These are phyloP conservation scores for Psilocybe cubensis DNA, from an alignment of 768 basidiomycete species.

Conservation along the genomic window DNA sequence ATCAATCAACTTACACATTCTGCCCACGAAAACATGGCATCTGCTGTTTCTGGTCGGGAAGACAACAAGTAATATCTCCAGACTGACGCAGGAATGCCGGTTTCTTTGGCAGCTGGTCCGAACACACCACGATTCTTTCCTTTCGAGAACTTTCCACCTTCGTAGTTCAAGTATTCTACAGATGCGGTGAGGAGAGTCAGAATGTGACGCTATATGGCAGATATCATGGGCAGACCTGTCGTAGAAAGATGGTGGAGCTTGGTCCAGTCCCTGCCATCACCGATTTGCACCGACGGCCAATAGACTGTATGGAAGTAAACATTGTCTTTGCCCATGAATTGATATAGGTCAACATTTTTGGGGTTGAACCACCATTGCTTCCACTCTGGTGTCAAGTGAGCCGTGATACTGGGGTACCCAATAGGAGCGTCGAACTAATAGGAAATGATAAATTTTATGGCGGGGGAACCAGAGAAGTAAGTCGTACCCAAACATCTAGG, in stretches of 20 bases:
- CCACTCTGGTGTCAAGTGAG: slow-evolving; percentile 94
- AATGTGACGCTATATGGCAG: neutral
- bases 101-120: slow-evolving; percentile 91
- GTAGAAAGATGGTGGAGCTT: slow-evolving; percentile 92
- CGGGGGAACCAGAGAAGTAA: neutral
- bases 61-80: slow-evolving; percentile 97
- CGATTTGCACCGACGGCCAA: slow-evolving; percentile 89
- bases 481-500: slow-evolving; percentile 90
- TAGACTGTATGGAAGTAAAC: slow-evolving; percentile 98
- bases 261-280: slow-evolving; percentile 92
- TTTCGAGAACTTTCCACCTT: slow-evolving; percentile 99
- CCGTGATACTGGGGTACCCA: slow-evolving; percentile 97
- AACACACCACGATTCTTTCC: slow-evolving; percentile 97
- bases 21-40: slow-evolving; percentile 96
- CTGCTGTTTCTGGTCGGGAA: slow-evolving; percentile 90
- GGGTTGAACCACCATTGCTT: slow-evolving; percentile 96
- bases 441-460: slow-evolving; percentile 13
- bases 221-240: slow-evolving; percentile 63
- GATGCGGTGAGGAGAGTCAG: neutral
- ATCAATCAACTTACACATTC: slow-evolving; percentile 69
- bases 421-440: slow-evolving; percentile 94
- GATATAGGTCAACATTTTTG: slow-evolving; percentile 86
- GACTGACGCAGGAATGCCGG: slow-evolving; percentile 90
- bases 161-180: slow-evolving; percentile 95
- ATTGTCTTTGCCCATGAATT: slow-evolving; percentile 99